Base-by-base conservation (phyloP, 176 grass and related monocot species). In the Neostapfia colusana region DNA sequence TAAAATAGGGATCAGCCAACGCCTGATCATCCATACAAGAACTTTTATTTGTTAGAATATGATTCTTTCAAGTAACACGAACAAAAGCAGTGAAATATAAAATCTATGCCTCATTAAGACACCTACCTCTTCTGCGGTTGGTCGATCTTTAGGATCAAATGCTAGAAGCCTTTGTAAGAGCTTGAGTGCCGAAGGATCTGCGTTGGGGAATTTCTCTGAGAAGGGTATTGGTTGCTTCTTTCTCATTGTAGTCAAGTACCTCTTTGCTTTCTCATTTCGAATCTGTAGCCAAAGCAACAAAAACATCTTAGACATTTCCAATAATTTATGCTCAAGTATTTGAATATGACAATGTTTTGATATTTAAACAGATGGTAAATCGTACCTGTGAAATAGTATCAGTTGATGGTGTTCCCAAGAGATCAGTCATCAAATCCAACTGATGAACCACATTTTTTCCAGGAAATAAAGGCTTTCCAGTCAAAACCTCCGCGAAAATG, bases 401-500 rank as follows among this genome's bases (percentile, higher is more conserved):
- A 6, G 36, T 14, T 34, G 95, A 86, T 74, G 95, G 95, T 28
- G 79, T 92, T 8, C 95, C 95, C 61, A 98, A 82, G 63, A 98
- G 89, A 87, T 98, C 91, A 74, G 95, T 98, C 85, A 98, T 98
- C 80, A 98, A 88, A 83, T 98, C 95, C 74, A 98, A 85, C 73
- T 98, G 91, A 58, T 98, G 95, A 86, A 98, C 95, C 21, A 98
- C 95, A 92, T 98, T 98, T 88, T 98, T 98, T 14, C 95, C 95
- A 57, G 95, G 95, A 73, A 98, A 98, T 65, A 98, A 90, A 77
- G 95, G 95, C 74, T 94, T 98, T 71, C 95, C 95, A 39, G 89
- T 92, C 66, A 98, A 85, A 64, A 98, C 67, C 66, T 98, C 95
- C 14, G 95, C 91, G 83, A 98, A 98, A 83, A 98, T 98, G 89